Conservation (phyloP, 805 yeast genomes). For the Candida oleophila region DNA sequence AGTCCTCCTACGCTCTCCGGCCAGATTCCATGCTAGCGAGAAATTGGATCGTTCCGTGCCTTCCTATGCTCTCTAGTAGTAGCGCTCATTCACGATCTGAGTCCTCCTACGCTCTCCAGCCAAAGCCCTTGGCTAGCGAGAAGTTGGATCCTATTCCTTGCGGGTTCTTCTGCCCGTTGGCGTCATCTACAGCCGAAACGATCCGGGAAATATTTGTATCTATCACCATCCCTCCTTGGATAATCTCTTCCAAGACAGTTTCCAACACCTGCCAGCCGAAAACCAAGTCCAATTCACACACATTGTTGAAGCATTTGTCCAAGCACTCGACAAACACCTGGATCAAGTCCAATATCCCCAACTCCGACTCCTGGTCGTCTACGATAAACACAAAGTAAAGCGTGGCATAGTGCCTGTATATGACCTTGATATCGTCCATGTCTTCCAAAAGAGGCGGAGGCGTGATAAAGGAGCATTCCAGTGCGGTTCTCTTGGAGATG, state of each 20-base stretch:
- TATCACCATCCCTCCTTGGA: constrained; percentile 97
- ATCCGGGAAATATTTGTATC: constrained; percentile 84
- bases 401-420: constrained; percentile 92
- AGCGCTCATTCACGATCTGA: no score
- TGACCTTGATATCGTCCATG: constrained; percentile 77
- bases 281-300: constrained; percentile 94
- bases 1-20: no score
- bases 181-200: constrained; percentile 79
- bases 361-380: constrained; percentile 92
- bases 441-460: constrained; percentile 80
- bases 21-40: no score
- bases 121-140: constrained; percentile 16
- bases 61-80: background rate
- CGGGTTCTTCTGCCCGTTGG: constrained; percentile 49
- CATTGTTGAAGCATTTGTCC: constrained; percentile 90
- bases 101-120: constrained; percentile 1
- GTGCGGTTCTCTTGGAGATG: constrained; percentile 65
- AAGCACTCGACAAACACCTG: constrained; percentile 96
- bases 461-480: constrained; percentile 85
- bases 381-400: constrained; percentile 94
- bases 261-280: constrained; percentile 98
- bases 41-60: background rate
- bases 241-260: constrained; percentile 85
- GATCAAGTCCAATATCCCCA: constrained; percentile 89
- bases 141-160: constrained; percentile 21